Base-by-base conservation (phyloP, 352 stramenopile genomes). In the Globisporangium polare region DNA sequence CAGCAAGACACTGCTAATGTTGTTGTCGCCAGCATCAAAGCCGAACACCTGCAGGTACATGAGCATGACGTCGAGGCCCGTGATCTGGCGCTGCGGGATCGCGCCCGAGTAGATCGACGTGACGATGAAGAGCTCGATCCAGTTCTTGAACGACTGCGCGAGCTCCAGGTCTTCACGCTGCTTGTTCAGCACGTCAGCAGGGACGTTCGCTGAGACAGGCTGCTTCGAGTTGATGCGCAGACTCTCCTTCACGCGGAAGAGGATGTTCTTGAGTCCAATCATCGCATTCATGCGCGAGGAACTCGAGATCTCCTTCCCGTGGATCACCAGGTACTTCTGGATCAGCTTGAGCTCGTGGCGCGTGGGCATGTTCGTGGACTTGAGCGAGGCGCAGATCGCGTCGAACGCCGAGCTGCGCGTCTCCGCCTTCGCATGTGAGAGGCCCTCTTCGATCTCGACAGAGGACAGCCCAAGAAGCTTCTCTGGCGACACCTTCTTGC, bases 41-140 rank as follows among this genome's bases (percentile, higher is more conserved):
- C 82, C 78, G 65, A 94, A 90, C 5, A 94, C 65, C 47, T 94
- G 81, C 22, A 86, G 42, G 56, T 90, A 89, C 13, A 92, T 66
- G 18, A 87, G 63, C 31, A 92, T 59, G 39, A 94, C 72, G 51
- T 92, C 80, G 3, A 94, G 65, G 17, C 85, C 85, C 41, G 90
- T 65, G 49, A 80, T 94, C 45, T 83, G 74, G 12, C 85, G 80
- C 61, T 89, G 79, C 37, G 84, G 80, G 45, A 88, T 76, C 20
- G 85, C 72, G 1, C 83, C 81, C 12, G 80, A 69, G 57, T 89
- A 89, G 22, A 94, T 70, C 0, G 81, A 83, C 22, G 72, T 72
- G 7, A 89, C 64, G 29, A 92, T 58, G 42, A 92, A 92, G 18
- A 78, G 57, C 62, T 92, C 74, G 1, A 92, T 26, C 85, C 85